A percentile compares a stretch with the other conserved stretches of the same genome.
phyloP scores from a whole-genome alignment of 139 green algal species.

The Chlamydomonas eustigma region DNA sequence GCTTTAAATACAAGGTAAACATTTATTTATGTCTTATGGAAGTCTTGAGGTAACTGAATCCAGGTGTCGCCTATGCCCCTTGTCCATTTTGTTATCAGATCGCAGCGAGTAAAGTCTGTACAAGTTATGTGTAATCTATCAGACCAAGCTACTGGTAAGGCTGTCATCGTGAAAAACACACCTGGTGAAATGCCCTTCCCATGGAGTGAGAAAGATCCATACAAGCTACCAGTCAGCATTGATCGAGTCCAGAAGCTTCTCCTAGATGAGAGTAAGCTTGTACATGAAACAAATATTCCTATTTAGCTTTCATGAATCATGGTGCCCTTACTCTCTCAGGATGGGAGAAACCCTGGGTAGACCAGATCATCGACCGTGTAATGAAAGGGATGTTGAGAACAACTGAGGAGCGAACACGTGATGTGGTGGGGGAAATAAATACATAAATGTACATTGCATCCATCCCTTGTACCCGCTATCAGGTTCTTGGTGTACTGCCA shows the following conservation, averaged over 20 bases:
- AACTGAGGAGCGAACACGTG: constrained; percentile 47
- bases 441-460: too few relatives aligned
- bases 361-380: constrained; percentile 59
- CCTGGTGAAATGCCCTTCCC: constrained; percentile 51
- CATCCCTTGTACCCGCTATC: too few relatives aligned
- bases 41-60: too few relatives aligned
- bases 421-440: constrained; percentile 61
- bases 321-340: too few relatives aligned
- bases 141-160: constrained; percentile 22
- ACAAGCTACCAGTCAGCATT: constrained; percentile 53
- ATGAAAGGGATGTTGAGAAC: constrained; percentile 63
- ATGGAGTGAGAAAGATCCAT: constrained; percentile 60
- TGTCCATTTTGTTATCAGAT: too few relatives aligned
- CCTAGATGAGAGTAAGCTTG: constrained; percentile 1
- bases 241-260: constrained; percentile 50
- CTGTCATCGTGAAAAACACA: constrained; percentile 43
- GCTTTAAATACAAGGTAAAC: too few relatives aligned
- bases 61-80: too few relatives aligned
- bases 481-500: too few relatives aligned
- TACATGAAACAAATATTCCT: neutral
- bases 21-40: too few relatives aligned
- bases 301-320: neutral
- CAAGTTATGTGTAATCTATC: neutral
- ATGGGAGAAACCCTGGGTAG: constrained; percentile 63
- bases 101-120: neutral